Evolutionary conservation across 2,329 filamentous ascomycete species (phyloP).

Genomic region (Elsinoe necatrix): DNA sequence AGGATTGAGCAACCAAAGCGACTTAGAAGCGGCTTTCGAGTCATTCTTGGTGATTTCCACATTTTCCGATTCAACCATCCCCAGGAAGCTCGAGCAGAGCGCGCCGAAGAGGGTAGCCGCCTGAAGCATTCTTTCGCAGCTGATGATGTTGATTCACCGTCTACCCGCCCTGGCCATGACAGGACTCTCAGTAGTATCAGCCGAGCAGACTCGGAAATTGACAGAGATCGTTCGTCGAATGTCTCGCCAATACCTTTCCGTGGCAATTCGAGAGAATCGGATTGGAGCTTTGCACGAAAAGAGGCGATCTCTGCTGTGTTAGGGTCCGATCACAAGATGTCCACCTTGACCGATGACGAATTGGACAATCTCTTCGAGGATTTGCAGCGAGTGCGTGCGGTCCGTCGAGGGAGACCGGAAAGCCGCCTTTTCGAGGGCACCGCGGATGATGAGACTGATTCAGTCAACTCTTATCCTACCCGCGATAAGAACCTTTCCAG

Average conservation of each 20-base stretch:
- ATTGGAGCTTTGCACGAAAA: constrained; percentile 87
- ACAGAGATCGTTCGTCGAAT: constrained; percentile 61
- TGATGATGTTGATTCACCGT: constrained; percentile 55
- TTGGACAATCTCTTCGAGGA: constrained; percentile 90
- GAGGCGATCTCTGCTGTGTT: constrained; percentile 90
- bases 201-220: constrained; percentile 66
- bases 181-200: constrained; percentile 58
- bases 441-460: constrained; percentile 77
- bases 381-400: constrained; percentile 78
- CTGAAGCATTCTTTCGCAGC: constrained; percentile 71
- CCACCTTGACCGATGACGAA: constrained; percentile 84
- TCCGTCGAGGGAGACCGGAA: constrained; percentile 60
- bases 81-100: constrained; percentile 85
- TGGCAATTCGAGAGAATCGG: constrained; percentile 66
- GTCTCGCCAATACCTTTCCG: constrained; percentile 63
- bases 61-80: constrained; percentile 99
- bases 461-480: constrained; percentile 74
- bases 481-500: constrained; percentile 94
- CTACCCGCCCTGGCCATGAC: constrained; percentile 55
- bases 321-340: constrained; percentile 84
- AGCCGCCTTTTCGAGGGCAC: constrained; percentile 45
- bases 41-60: constrained; percentile 96
- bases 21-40: constrained; percentile 82
- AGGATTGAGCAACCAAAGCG: constrained; percentile 78
- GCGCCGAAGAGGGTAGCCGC: constrained; percentile 72